A percentile compares a stretch with the other conserved stretches of the same genome.
Evolutionary conservation across 345 rosid genomes (phyloP).

Genomic region (Brassica juncea): DNA sequence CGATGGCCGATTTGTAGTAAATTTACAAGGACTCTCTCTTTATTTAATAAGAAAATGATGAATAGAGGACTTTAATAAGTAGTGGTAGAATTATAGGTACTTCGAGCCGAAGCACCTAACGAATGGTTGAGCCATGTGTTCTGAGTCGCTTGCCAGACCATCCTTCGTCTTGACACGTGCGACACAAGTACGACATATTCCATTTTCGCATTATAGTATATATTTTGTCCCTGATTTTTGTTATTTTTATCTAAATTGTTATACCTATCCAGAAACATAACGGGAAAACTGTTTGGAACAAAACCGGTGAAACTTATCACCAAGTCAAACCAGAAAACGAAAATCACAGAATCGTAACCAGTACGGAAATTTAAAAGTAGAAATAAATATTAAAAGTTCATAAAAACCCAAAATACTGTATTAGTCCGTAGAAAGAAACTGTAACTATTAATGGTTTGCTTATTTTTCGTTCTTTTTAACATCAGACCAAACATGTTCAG

Average conservation of each 20-base stretch:
- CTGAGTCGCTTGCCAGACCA: slow-evolving; percentile 15
- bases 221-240: not conserved
- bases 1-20: not conserved
- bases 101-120: slow-evolving; percentile 32
- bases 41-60: not conserved
- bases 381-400: not conserved
- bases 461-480: too few relatives aligned
- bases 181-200: not conserved
- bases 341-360: not conserved
- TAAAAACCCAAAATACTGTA: not conserved
- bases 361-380: too few relatives aligned
- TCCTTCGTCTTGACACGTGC: slow-evolving; percentile 25
- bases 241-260: not conserved
- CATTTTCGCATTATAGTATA: slow-evolving; percentile 8
- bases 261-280: not conserved
- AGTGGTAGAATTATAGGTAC: slow-evolving; percentile 19
- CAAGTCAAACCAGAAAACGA: not conserved
- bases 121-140: slow-evolving; percentile 28
- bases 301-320: not conserved
- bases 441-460: not conserved
- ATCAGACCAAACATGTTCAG: not conserved
- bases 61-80: not conserved
- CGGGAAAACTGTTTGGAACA: not conserved
- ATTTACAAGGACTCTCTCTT: not conserved
- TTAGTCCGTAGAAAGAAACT: not conserved